Percentiles rank a stretch among this genome's conserved stretches.
phyloP scores from a whole-genome alignment of 108 stramenopile genomes.

The Skeletonema marinoi region DNA sequence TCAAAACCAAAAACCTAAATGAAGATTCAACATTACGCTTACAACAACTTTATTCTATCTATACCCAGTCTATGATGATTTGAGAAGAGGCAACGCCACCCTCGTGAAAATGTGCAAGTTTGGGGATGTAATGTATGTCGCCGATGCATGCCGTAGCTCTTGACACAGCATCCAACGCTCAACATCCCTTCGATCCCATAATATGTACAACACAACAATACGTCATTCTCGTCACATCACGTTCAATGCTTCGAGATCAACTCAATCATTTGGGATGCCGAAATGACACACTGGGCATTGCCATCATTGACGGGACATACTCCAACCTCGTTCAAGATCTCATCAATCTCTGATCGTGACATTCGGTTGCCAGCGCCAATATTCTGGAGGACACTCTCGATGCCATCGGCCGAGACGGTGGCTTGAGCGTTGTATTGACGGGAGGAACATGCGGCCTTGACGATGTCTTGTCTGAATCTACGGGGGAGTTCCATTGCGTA shows the following conservation, averaged over 20 bases:
- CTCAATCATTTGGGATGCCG: conserved; percentile 18
- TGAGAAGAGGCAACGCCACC: not conserved
- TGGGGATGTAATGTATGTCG: not conserved
- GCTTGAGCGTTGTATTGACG: conserved; percentile 1
- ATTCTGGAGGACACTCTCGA: conserved; percentile 52
- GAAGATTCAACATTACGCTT: not conserved
- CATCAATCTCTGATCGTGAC: conserved; percentile 46
- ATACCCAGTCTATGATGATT: not conserved
- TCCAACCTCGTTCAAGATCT: conserved; percentile 54
- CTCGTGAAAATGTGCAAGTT: not conserved
- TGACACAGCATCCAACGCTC: not conserved
- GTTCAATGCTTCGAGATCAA: conserved; percentile 14
- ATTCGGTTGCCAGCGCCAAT: conserved; percentile 49
- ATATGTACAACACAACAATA: not conserved
- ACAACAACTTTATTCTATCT: not conserved
- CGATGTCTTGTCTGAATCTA: conserved; percentile 61
- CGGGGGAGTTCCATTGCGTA: conserved; percentile 53
- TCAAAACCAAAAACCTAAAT: not conserved
- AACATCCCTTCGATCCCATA: not conserved
- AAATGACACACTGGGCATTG: conserved; percentile 14
- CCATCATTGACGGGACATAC: not conserved
- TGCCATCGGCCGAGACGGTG: conserved; percentile 40
- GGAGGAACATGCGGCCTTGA: conserved; percentile 40
- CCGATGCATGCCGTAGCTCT: not conserved
- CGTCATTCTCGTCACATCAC: not conserved